Evolutionary conservation across 495 filamentous ascomycete genomes (phyloP).

Genomic region (Penicillium maclennaniae): DNA sequence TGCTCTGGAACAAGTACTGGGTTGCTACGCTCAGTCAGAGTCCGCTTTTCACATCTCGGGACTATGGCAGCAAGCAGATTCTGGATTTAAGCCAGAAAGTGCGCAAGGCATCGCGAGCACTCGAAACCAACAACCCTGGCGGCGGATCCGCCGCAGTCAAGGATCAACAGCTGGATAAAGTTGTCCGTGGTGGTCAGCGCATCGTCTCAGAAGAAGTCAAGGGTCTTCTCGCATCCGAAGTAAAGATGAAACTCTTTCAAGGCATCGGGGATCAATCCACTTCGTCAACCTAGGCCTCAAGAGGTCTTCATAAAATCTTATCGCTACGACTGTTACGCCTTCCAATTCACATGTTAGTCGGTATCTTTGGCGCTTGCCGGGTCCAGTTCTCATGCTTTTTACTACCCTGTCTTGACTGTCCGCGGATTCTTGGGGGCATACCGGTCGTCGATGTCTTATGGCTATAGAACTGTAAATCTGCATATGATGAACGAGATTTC

Average conservation of each 20-base stretch:
- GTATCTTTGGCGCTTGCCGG: constrained; percentile 15
- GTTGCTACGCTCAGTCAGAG: constrained; percentile 95
- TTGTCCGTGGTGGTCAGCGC: constrained; percentile 73
- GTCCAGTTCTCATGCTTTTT: constrained; percentile 3
- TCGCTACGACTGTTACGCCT: constrained; percentile 20
- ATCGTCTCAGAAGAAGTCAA: constrained; percentile 83
- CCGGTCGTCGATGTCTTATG: not conserved
- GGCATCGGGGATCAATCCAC: constrained; percentile 44
- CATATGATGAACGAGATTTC: not conserved
- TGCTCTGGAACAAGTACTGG: constrained; percentile 99
- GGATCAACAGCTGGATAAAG: constrained; percentile 71
- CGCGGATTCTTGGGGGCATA: not conserved
- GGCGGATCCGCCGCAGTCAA: constrained; percentile 27
- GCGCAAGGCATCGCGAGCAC: constrained; percentile 52
- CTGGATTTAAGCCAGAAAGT: constrained; percentile 80
- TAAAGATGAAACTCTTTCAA: constrained; percentile 85
- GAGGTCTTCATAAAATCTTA: constrained; percentile 4
- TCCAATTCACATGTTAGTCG: constrained; percentile 1
- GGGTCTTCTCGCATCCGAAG: constrained; percentile 73
- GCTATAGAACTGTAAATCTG: not conserved
- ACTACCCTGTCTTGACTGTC: not conserved
- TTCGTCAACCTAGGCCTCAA: constrained; percentile 4
- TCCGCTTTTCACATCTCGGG: constrained; percentile 87
- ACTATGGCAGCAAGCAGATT: constrained; percentile 91
- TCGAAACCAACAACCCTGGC: constrained; percentile 39